Evolutionary conservation across 2,329 filamentous ascomycete genomes (phyloP), one percentile per base, ranked within the genome.

Genomic region (Botrytis pseudocinerea): DNA sequence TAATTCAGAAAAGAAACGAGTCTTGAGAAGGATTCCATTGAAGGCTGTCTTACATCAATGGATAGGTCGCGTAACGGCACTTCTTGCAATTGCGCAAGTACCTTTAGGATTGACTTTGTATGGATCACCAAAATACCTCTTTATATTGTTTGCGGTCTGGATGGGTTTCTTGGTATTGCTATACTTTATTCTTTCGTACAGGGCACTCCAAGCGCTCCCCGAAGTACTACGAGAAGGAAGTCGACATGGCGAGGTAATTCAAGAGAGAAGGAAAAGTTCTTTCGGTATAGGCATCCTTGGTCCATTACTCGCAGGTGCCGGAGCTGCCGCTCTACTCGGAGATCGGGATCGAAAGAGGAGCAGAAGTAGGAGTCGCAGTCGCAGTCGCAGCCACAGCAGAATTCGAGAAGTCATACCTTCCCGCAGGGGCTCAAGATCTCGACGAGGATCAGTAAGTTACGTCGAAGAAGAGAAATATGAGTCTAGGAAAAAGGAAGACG

Each of bases 41-140:
- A 80, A 76, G 60, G 57, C 77, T 48, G 76, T 80, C 16, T 82
- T 98, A 60, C 96, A 99, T 83, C 92, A 95, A 80, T 98, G 96
- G 94, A 83, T 93, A 28, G 96, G 96, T 28, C 87, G 95, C 73
- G 84, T 88, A 0, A 89, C 95, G 78, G 92, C 93, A 4, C 83
- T 98, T 28, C 85, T 99, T 6, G 96, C 93, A 0, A 90, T 98
- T 76, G 88, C 91, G 5, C 96, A 99, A 81, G 89, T 99, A 18
- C 92, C 96, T 0, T 86, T 99, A 0, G 96, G 96, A 0, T 85
- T 99, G 64, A 95, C 95, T 0, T 86, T 99, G 1, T 99, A 98
- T 79, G 96, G 96, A 9, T 97, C 95, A 44, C 95, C 96, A 8
- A 90, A 92, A 79, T 89, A 88, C 54, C 87, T 95, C 5, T 99